These are phyloP conservation scores for Lactifluus echinatus DNA, from an alignment of 768 basidiomycete species.

Conservation along the genomic window DNA sequence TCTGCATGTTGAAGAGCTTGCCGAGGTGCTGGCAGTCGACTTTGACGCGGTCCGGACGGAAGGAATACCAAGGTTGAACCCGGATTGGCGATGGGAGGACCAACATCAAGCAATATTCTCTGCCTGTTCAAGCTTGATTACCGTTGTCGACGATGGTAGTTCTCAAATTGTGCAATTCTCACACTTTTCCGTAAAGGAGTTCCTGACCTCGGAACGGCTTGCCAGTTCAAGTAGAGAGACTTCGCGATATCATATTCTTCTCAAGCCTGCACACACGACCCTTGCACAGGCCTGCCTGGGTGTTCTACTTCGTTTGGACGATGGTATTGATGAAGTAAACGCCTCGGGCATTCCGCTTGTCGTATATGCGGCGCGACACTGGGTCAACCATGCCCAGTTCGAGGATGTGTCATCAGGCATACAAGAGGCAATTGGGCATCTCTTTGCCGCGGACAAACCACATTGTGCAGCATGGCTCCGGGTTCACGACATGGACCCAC, in stretches of 20 bases:
- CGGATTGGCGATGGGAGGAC: background rate
- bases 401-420: background rate
- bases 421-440: background rate
- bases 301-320: background rate
- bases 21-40: constrained; percentile 4
- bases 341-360: background rate
- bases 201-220: background rate
- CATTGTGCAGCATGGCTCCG: background rate
- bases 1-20: background rate
- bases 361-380: background rate
- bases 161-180: constrained; percentile 9
- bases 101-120: background rate
- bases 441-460: background rate
- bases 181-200: constrained; percentile 7
- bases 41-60: background rate
- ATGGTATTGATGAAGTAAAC: background rate
- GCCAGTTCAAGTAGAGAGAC: background rate
- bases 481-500: background rate
- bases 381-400: background rate
- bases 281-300: constrained; percentile 2
- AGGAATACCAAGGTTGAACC: background rate
- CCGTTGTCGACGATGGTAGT: background rate
- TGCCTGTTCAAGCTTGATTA: background rate
- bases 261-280: background rate
- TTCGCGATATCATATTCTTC: background rate